These are phyloP conservation scores for Aphanomyces cochlioides DNA, from an alignment of 352 stramenopile species.

Conservation along the genomic window DNA sequence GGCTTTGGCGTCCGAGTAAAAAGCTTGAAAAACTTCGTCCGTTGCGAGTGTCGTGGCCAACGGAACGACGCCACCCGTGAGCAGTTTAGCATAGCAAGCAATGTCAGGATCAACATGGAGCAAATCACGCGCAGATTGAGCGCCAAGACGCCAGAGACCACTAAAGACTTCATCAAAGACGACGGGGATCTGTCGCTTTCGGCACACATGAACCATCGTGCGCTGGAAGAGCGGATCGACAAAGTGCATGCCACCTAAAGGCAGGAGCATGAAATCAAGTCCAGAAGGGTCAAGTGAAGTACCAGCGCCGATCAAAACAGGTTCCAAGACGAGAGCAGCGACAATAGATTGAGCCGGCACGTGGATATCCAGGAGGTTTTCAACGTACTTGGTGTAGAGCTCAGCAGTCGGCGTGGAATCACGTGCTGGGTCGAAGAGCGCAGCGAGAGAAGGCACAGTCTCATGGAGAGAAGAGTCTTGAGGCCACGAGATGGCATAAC, in stretches of 20 bases:
- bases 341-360: conserved; percentile 39
- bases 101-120: conserved; percentile 86
- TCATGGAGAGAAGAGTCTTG: neutral
- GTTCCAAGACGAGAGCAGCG: conserved; percentile 83
- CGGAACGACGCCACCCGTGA: conserved; percentile 86
- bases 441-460: conserved; percentile 35
- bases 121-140: conserved; percentile 78
- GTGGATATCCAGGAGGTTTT: conserved; percentile 44
- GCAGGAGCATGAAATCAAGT: neutral
- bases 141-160: conserved; percentile 87
- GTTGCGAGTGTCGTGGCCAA: conserved; percentile 82
- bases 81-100: conserved; percentile 88
- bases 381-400: conserved; percentile 64
- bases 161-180: conserved; percentile 93
- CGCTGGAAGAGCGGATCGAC: conserved; percentile 91
- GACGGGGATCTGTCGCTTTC: conserved; percentile 72
- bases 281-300: neutral
- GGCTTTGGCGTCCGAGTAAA: conserved; percentile 83
- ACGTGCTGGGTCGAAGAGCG: conserved; percentile 49
- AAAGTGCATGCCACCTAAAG: conserved; percentile 77
- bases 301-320: conserved; percentile 83
- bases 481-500: conserved; percentile 7
- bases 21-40: conserved; percentile 87
- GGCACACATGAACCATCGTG: conserved; percentile 76
- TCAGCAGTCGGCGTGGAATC: conserved; percentile 40